Evolutionary conservation across 2,329 filamentous ascomycete species (phyloP).

Genomic region (Conoideocrella luteorostrata): DNA sequence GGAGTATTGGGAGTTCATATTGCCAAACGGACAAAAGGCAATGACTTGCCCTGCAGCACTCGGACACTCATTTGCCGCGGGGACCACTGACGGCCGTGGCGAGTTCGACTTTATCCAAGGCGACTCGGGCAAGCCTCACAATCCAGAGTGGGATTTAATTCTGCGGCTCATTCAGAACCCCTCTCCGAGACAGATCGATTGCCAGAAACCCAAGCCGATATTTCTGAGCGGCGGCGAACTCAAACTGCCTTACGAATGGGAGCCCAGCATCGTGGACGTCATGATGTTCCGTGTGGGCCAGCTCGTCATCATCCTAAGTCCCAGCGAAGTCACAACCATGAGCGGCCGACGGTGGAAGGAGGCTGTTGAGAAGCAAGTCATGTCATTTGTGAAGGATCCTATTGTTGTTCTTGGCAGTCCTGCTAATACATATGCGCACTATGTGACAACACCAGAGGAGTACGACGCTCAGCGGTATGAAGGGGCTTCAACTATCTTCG

Average conservation of each 20-base stretch:
- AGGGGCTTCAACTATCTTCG: slow-evolving; percentile 87
- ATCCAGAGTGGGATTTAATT: slow-evolving; percentile 74
- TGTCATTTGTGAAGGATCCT: slow-evolving; percentile 46
- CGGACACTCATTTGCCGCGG: slow-evolving; percentile 88
- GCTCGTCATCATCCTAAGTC: slow-evolving; percentile 74
- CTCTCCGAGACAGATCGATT: slow-evolving; percentile 60
- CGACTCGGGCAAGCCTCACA: slow-evolving; percentile 62
- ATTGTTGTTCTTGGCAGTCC: slow-evolving; percentile 83
- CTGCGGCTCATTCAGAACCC: slow-evolving; percentile 67
- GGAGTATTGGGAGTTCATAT: slow-evolving; percentile 64
- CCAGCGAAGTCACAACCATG: slow-evolving; percentile 91
- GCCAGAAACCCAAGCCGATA: slow-evolving; percentile 77
- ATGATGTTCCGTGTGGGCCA: slow-evolving; percentile 81
- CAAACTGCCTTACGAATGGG: slow-evolving; percentile 74
- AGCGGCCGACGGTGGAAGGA: slow-evolving; percentile 79
- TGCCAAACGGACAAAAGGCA: slow-evolving; percentile 65
- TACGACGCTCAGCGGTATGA: slow-evolving; percentile 85
- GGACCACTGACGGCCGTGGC: slow-evolving; percentile 86
- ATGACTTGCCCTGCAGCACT: slow-evolving; percentile 80
- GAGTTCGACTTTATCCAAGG: slow-evolving; percentile 93
- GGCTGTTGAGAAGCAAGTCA: slow-evolving; percentile 51
- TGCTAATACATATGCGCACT: slow-evolving; percentile 85
- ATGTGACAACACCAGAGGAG: slow-evolving; percentile 72
- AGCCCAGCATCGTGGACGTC: slow-evolving; percentile 84
- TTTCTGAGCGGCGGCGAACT: slow-evolving; percentile 83